Conservation (phyloP, 1,284 basidiomycete genomes). For the Tylopilus orsonianus region DNA sequence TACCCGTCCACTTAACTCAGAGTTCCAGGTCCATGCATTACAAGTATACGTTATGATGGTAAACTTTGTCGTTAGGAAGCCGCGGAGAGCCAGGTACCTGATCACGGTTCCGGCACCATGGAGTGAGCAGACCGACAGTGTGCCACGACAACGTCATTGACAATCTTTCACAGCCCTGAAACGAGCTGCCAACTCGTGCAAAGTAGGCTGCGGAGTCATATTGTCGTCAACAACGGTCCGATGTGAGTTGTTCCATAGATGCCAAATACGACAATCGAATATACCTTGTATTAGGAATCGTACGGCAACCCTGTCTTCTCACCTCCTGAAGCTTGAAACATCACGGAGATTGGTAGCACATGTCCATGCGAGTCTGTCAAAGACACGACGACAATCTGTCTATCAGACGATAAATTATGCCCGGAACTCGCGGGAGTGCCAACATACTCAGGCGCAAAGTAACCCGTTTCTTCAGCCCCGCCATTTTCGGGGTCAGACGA, state of each 20-base stretch:
- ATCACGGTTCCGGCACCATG: conserved; percentile 25
- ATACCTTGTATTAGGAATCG: conserved; percentile 28
- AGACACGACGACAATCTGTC: conserved; percentile 1
- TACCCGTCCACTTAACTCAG: conserved; percentile 7
- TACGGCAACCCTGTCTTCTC: conserved; percentile 26
- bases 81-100: conserved; percentile 25
- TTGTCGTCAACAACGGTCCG: conserved; percentile 14
- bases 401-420: conserved; percentile 9
- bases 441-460: neutral
- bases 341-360: conserved; percentile 1
- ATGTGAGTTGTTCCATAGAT: conserved; percentile 23
- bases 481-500: conserved; percentile 10
- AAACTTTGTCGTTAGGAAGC: conserved; percentile 11
- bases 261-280: conserved; percentile 25
- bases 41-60: conserved; percentile 12
- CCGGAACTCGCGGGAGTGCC: conserved; percentile 3
- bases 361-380: conserved; percentile 4
- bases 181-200: conserved; percentile 4
- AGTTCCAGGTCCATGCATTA: conserved; percentile 4
- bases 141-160: conserved; percentile 15
- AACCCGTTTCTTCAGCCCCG: conserved; percentile 3
- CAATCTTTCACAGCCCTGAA: conserved; percentile 27
- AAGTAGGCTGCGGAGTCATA: conserved; percentile 6
- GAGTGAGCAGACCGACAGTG: conserved; percentile 23
- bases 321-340: conserved; percentile 5